These are phyloP conservation scores for Asterionellopsis glacialis DNA, from an alignment of 108 stramenopile species.

Conservation along the genomic window DNA sequence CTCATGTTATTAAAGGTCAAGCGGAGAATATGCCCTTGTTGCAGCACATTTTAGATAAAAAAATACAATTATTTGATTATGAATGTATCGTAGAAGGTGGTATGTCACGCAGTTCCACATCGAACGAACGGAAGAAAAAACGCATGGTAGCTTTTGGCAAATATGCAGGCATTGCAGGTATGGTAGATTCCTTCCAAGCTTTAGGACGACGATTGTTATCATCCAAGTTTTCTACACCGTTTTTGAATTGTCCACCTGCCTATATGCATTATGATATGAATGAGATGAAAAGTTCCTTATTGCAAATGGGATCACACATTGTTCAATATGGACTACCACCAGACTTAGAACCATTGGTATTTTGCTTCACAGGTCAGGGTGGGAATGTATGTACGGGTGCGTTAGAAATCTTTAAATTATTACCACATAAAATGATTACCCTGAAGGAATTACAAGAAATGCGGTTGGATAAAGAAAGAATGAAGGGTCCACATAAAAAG, in stretches of 20 bases:
- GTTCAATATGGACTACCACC: conserved; percentile 43
- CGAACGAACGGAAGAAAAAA: conserved; percentile 28
- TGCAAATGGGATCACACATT: conserved; percentile 42
- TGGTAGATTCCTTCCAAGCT: conserved; percentile 73
- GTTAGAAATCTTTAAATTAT: conserved; percentile 60
- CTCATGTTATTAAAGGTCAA: conserved; percentile 83
- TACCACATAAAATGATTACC: conserved; percentile 72
- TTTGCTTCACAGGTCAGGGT: conserved; percentile 61
- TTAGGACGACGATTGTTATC: conserved; percentile 71
- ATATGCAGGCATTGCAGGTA: conserved; percentile 86
- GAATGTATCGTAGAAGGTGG: conserved; percentile 59
- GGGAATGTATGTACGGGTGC: conserved; percentile 71
- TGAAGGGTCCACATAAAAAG: conserved; percentile 28
- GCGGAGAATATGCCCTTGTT: conserved; percentile 74
- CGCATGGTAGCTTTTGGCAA: conserved; percentile 88
- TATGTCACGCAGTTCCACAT: conserved; percentile 11
- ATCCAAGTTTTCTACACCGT: conserved; percentile 62
- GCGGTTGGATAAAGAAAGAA: conserved; percentile 9
- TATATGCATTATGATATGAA: conserved; percentile 67
- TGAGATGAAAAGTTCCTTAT: conserved; percentile 41
- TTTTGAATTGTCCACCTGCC: conserved; percentile 58
- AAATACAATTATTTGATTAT: conserved; percentile 79
- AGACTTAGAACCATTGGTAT: conserved; percentile 55
- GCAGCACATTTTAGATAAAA: conserved; percentile 52
- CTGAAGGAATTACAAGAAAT: conserved; percentile 55